phyloP scores from a whole-genome alignment of 257 asterid genomes.

The Lycium barbarum region DNA sequence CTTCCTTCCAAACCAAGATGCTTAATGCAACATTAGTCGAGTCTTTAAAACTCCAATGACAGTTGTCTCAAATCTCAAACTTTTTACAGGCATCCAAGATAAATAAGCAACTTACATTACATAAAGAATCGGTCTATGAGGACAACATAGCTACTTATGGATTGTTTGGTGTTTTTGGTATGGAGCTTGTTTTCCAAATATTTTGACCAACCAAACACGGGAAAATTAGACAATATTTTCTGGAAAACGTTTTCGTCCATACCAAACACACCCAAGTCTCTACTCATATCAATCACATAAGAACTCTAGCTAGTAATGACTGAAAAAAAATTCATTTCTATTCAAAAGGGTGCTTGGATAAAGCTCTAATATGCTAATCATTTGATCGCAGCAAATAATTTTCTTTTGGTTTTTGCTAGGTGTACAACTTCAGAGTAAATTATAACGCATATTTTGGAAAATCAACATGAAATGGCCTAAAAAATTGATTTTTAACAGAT shows the following conservation, averaged over 20 bases:
- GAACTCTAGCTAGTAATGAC: conserved; percentile 8
- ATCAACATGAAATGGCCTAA: not conserved
- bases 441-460: not conserved
- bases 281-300: not conserved
- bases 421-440: conserved; percentile 7
- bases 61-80: not conserved
- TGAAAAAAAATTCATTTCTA: not conserved
- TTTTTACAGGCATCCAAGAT: not conserved
- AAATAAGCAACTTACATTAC: not conserved
- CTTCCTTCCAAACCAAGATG: not conserved
- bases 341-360: not conserved
- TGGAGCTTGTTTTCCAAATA: too few species aligned
- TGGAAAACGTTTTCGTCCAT: too few species aligned
- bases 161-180: not conserved
- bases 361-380: not conserved
- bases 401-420: not conserved
- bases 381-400: not conserved
- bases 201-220: too few species aligned
- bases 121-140: not conserved
- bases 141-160: conserved; percentile 8
- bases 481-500: not conserved
- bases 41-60: not conserved
- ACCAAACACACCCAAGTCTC: not conserved
- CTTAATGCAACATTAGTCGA: not conserved
- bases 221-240: too few species aligned